Base-by-base conservation (phyloP, 495 filamentous ascomycete genomes). In the Tuber umbilicatum region DNA sequence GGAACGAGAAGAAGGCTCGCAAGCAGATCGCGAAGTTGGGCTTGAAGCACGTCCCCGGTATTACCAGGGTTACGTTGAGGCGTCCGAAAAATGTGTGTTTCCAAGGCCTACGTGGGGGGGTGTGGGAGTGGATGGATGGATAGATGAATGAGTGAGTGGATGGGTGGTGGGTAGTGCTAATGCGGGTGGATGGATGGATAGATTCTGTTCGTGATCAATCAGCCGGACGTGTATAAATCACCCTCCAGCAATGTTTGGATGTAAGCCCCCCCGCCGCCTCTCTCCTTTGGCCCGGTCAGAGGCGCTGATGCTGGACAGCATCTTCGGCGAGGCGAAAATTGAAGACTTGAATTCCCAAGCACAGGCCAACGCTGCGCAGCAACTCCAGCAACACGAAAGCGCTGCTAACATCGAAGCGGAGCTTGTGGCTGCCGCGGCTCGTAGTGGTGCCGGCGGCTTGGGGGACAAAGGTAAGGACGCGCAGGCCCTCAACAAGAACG, bases 301-400 rank as follows among this genome's bases (percentile, higher is more conserved):
- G 27, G n/a, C 17, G n/a, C n/a, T 64, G n/a, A 64, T 37, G 23
- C 43, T 55, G 23, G 23, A n/a, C 67, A 99, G 95, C 86, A 97
- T 99, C 86, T 99, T 99, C 85, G 95, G 95, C 84, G 95, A 99
- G 88, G 96, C 96, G 84, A 99, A 99, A 91, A 99, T 96, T 82
- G 96, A 99, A 88, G 96, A 99, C 86, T 87, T 98, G 81, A 98
- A 97, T 90, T 94, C 94, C 82, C 92, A 93, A 83, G 94, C 95
- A 81, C 94, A 97, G 87, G 92, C 93, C 83, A 91, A 90, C 81
- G 94, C 93, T 79, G 94, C 94, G 78, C 92, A 97, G 85, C 92
- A 94, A 86, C 90, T 97, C 73, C 91, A 94, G 79, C 89, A 87
- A 84, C 89, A 90, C 71, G 88, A 91, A 83, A 84, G 84, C 74